phyloP scores from a whole-genome alignment of 148 eudicot genomes.

The Silene latifolia region DNA sequence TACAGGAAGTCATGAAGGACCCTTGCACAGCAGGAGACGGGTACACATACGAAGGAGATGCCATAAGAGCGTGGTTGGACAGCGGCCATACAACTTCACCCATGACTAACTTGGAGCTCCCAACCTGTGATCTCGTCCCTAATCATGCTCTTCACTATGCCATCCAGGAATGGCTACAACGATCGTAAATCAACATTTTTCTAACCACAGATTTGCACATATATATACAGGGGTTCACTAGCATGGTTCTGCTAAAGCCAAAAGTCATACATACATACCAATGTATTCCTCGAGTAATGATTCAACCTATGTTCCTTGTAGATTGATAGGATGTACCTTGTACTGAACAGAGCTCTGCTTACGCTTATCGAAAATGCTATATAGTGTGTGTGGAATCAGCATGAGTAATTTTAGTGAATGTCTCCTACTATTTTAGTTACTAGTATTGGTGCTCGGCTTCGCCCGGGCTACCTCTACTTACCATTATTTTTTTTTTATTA shows the following conservation, averaged over 20 bases:
- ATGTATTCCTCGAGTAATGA: neutral
- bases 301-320: neutral
- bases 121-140: conserved; percentile 56
- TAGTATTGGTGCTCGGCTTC: too few relatives aligned
- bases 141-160: conserved; percentile 74
- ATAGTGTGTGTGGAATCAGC: too few relatives aligned
- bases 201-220: conserved; percentile 14
- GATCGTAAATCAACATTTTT: conserved; percentile 16
- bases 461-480: too few relatives aligned
- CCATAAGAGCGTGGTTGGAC: conserved; percentile 75
- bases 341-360: neutral
- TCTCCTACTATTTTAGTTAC: too few relatives aligned
- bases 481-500: too few relatives aligned
- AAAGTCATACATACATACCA: neutral
- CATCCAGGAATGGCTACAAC: conserved; percentile 75
- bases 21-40: conserved; percentile 89
- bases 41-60: conserved; percentile 81
- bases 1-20: conserved; percentile 81
- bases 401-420: too few relatives aligned
- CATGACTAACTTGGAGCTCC: conserved; percentile 81
- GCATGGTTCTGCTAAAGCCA: neutral
- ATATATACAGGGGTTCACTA: neutral
- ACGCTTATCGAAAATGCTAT: neutral
- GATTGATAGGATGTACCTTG: neutral
- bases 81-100: conserved; percentile 80